Base-by-base conservation (phyloP, 257 asterid species). In the Solanum sejunctum region DNA sequence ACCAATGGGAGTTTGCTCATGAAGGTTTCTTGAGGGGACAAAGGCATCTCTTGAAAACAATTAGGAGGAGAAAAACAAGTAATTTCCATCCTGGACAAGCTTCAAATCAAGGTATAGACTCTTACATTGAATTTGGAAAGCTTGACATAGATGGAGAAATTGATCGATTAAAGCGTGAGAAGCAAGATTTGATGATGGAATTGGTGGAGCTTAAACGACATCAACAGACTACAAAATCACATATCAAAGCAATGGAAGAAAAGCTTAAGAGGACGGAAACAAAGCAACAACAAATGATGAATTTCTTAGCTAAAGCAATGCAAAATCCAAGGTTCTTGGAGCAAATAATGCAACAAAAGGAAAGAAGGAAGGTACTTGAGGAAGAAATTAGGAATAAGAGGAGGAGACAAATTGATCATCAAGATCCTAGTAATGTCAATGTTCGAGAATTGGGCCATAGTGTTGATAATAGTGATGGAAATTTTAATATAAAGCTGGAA, bases 1-100 rank as follows among this genome's bases (percentile, higher is more conserved):
- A 91, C 56, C 87, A 83, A 85, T 91, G 93, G 90, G 93, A 91
- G 86, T 91, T 91, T 91, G 90, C 93, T 5, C 86, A 87, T 89
- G 93, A 91, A 87, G 91, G 90, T 71, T 91, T 91, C 72, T 60
- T 88, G 72, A 91, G 90, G 64, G 91, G 92, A 1, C 87, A 91
- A 89, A 89, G 85, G 63, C 87, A 88, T 82, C 88, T 88, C 15
- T 58, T 91, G 77, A 91, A 84, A 63, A 83, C 47, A 60, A 80
- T 91, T 16, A 86, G 86, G 84, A 89, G 93, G 79, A 91, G 91
- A 45, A 89, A 83, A 85, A 75, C 89, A 86, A 77, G 82, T 52
- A 52, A 77, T 72, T 84, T 28, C 80, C 83, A 2, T 78, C 69
- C 49, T 51, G 72, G 73, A 13, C 92, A 60, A 21, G 21, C 77